These are phyloP conservation scores for Phalaenopsis aphrodite DNA, from an alignment of 106 monocot genomes.

Conservation along the genomic window DNA sequence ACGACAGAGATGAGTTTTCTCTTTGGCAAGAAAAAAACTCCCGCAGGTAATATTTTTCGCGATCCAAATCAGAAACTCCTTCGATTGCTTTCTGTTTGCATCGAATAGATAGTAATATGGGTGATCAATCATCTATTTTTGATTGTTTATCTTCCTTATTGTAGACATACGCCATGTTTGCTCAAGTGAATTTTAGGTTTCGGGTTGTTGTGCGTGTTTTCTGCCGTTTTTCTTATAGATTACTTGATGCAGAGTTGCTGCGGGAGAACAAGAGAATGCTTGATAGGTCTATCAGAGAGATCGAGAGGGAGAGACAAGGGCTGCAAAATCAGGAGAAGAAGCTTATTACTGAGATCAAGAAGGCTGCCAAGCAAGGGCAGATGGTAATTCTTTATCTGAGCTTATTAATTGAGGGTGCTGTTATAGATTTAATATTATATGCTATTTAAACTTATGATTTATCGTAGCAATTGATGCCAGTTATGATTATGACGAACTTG, in stretches of 20 bases:
- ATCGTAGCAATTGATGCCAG: not conserved
- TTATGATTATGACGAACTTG: not conserved
- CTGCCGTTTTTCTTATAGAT: not conserved
- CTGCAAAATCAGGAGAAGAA: conserved; percentile 88
- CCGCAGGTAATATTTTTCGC: conserved; percentile 22
- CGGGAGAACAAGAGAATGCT: conserved; percentile 96
- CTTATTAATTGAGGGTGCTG: not conserved
- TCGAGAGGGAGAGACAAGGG: conserved; percentile 90
- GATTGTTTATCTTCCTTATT: not conserved
- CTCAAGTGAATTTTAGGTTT: not conserved
- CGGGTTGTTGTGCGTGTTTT: conserved; percentile 2
- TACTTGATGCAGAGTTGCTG: conserved; percentile 52
- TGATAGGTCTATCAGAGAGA: conserved; percentile 81
- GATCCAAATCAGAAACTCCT: not conserved
- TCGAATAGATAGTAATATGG: not conserved
- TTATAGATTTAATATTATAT: not conserved
- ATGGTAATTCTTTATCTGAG: conserved; percentile 35
- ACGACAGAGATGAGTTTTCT: conserved; percentile 37
- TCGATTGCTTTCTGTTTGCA: not conserved
- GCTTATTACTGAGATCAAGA: conserved; percentile 89
- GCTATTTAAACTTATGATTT: not conserved
- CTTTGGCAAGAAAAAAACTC: conserved; percentile 56
- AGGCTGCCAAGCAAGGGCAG: conserved; percentile 87
- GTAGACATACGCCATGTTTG: not conserved
- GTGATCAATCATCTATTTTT: not conserved